These are phyloP conservation scores for Mortierella sp. DNA, from an alignment of 371 early-diverging fungal genomes.

Conservation along the genomic window DNA sequence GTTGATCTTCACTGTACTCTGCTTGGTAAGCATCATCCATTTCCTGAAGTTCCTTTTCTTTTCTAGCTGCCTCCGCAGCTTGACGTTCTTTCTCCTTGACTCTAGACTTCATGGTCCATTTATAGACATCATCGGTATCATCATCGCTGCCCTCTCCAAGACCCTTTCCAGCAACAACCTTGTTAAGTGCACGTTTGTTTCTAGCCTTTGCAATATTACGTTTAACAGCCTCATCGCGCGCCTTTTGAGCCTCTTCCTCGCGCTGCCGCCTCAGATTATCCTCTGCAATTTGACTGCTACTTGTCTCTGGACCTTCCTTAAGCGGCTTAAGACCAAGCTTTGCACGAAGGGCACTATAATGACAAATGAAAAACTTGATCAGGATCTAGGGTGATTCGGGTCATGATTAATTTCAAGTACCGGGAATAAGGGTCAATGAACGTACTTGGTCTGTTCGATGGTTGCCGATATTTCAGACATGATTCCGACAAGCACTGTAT, in stretches of 20 bases:
- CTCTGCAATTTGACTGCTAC: conserved; percentile 67
- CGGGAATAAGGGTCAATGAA: neutral
- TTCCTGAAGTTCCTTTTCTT: conserved; percentile 58
- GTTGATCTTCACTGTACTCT: conserved; percentile 60
- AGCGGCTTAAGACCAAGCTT: conserved; percentile 80
- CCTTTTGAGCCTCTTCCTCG: conserved; percentile 63
- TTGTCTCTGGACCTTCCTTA: conserved; percentile 60
- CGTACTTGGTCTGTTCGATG: conserved; percentile 77
- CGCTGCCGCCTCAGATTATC: conserved; percentile 73
- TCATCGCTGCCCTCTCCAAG: conserved; percentile 79
- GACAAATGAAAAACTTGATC: neutral
- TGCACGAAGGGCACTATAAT: conserved; percentile 57
- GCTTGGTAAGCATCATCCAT: conserved; percentile 40
- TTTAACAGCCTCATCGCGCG: conserved; percentile 63
- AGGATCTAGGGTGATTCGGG: neutral
- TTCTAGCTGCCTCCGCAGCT: conserved; percentile 60
- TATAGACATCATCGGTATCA: conserved; percentile 60
- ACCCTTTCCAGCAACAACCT: conserved; percentile 76
- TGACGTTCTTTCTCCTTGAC: conserved; percentile 61
- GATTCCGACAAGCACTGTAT: neutral
- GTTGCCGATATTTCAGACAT: conserved; percentile 62
- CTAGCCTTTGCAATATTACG: conserved; percentile 72
- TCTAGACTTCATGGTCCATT: conserved; percentile 73
- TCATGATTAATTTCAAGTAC: neutral
- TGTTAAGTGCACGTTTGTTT: conserved; percentile 67